These are phyloP conservation scores for Henningerozyma blattae DNA, from an alignment of 805 yeast species.

Conservation along the genomic window DNA sequence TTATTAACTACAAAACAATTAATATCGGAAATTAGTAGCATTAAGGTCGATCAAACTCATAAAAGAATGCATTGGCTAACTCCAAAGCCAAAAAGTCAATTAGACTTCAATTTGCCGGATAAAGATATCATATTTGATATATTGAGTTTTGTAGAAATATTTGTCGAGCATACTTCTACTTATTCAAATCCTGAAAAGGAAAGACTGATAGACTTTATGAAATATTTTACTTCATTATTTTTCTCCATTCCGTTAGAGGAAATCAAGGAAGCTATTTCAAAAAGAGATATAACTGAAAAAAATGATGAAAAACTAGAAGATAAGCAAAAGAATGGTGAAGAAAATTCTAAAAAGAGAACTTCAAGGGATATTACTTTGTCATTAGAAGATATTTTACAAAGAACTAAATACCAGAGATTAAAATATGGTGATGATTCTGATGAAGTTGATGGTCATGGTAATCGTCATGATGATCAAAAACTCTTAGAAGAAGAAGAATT, in stretches of 20 bases:
- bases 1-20: constrained; percentile 79
- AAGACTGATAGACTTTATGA: constrained; percentile 57
- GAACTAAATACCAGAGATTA: constrained; percentile 30
- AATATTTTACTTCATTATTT: constrained; percentile 58
- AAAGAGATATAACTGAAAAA: constrained; percentile 6
- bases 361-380: constrained; percentile 12
- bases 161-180: constrained; percentile 53
- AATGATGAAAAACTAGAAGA: constrained; percentile 6
- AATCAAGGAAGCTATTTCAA: constrained; percentile 30
- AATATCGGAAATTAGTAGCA: constrained; percentile 83
- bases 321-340: constrained; percentile 10
- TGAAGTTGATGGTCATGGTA: constrained; percentile 13
- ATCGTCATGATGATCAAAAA: constrained; percentile 17
- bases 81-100: constrained; percentile 71
- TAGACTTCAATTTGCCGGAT: constrained; percentile 55
- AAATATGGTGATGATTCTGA: constrained; percentile 11
- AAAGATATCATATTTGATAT: constrained; percentile 63
- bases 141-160: constrained; percentile 51
- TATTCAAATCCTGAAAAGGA: constrained; percentile 77
- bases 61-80: constrained; percentile 78
- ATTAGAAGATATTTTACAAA: constrained; percentile 15
- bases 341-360: constrained; percentile 21
- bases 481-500: constrained; percentile 23
- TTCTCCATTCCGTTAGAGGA: constrained; percentile 46
- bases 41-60: constrained; percentile 82